These are phyloP conservation scores for Durotheca rogersii DNA, from an alignment of 495 filamentous ascomycete species.

Conservation along the genomic window DNA sequence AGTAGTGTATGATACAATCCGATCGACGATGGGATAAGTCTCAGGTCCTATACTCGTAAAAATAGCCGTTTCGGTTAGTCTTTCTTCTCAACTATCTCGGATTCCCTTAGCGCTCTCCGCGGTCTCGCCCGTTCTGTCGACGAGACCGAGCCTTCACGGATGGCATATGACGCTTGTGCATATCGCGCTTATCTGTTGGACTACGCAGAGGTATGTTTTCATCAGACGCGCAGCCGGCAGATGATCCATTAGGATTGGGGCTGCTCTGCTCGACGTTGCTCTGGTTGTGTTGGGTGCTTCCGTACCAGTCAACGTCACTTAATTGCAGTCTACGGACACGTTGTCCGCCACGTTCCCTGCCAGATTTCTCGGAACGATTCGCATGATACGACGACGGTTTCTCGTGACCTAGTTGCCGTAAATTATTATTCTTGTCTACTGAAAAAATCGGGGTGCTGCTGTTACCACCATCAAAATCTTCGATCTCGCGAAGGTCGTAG, in stretches of 20 bases:
- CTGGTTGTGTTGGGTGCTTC: slow-evolving; percentile 28
- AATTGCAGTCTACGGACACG: slow-evolving; percentile 89
- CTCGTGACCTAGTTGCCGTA: slow-evolving; percentile 47
- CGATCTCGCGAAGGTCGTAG: slow-evolving; percentile 82
- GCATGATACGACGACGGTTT: slow-evolving; percentile 47
- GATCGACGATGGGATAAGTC: slow-evolving; percentile 10
- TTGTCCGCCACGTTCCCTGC: slow-evolving; percentile 72
- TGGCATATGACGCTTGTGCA: slow-evolving; percentile 33
- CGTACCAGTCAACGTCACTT: slow-evolving; percentile 97
- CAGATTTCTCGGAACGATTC: slow-evolving; percentile 64
- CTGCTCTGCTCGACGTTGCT: slow-evolving; percentile 12
- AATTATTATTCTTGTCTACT: slow-evolving; percentile 49
- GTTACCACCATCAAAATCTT: slow-evolving; percentile 70
- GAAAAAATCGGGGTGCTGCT: slow-evolving; percentile 38
- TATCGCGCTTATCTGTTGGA: slow-evolving; percentile 21
- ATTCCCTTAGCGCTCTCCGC: slow-evolving; percentile 8
- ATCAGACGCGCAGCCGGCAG: slow-evolving; percentile 3
- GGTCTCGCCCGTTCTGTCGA: slow-evolving; percentile 8
- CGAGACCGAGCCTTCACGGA: slow-evolving; percentile 13
- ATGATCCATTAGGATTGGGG: slow-evolving; percentile 4
- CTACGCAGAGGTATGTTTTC: slow-evolving; percentile 14
- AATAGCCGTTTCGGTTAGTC: slow-evolving; percentile 14
- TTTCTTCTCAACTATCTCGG: slow-evolving; percentile 8
- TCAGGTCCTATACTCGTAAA: slow-evolving; percentile 30
- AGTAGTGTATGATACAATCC: slow-evolving; percentile 15